Evolutionary conservation across 75 land plant genomes (phyloP), one percentile per base, ranked within the genome.

Genomic region (Pinus taeda): DNA sequence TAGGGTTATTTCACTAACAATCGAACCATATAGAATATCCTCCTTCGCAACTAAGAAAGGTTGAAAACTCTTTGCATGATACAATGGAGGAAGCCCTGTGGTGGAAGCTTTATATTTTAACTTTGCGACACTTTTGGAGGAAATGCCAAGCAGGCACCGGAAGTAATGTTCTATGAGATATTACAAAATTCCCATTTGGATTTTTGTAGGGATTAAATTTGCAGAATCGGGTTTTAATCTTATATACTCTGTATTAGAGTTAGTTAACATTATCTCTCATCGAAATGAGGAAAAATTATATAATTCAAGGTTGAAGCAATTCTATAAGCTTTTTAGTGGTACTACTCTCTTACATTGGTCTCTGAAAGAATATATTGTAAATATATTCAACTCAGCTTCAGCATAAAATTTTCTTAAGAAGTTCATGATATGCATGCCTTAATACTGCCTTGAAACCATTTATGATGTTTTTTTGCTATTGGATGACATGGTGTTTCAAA

Each of bases 221-320:
- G 33, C 1, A 33, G 33, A 33, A 2, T 1, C 33, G 1, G 0
- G 33, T 33, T 33, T 33, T 33, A 33, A 33, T 33, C 0, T 33
- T 33, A 2, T 33, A 33, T 33, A 33, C 33, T 33, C 2, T 33
- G 33, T 33, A 33, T 1, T 33, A 33, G 33, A 33, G 33, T 2
- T 33, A 33, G 33, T 33, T 33, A 33, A 33, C 33, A 33, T 33
- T 33, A 33, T 33, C 33, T 0, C 33, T 33, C 33, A 33, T 33
- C 1, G 0, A 0, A 33, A 33, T 2, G 33, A 33, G 33, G 33
- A 0, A 33, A 1, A 33, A 33, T 33, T 33, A 33, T 33, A 79
- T 36, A 42, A 21, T 20, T 29, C 78, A n/a, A 58, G 80, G 37
- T 30, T 75, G 14, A 79, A 79, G 58, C 78, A 75, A 65, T 75